These are phyloP conservation scores for Monosporascus sp. DNA, from an alignment of 2,329 filamentous ascomycete genomes.

Conservation along the genomic window DNA sequence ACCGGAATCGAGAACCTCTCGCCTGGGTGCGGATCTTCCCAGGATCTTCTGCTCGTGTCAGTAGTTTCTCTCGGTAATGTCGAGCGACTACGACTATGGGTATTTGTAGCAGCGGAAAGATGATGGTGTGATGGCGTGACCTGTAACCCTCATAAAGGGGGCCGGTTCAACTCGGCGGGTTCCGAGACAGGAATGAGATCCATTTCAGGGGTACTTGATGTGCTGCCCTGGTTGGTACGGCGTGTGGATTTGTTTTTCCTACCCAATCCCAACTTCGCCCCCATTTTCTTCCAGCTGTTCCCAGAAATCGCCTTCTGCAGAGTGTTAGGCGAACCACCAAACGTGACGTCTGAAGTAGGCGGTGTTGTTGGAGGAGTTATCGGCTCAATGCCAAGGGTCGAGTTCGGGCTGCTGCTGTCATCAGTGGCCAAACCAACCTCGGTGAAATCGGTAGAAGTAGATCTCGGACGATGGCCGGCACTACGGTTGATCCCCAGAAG, in stretches of 20 bases:
- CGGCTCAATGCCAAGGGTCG: slow-evolving; percentile 50
- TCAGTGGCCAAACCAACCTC: slow-evolving; percentile 54
- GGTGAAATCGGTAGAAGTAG: slow-evolving; percentile 39
- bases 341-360: slow-evolving; percentile 53
- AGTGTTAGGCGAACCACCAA: slow-evolving; percentile 45
- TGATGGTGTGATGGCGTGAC: slow-evolving; percentile 43
- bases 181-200: slow-evolving; percentile 25
- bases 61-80: slow-evolving; percentile 14
- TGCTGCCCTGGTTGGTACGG: slow-evolving; percentile 37
- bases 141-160: slow-evolving; percentile 53
- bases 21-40: slow-evolving; percentile 44
- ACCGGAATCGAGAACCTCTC: slow-evolving; percentile 30
- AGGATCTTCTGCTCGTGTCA: slow-evolving; percentile 18
- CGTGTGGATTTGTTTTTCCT: slow-evolving; percentile 44
- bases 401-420: slow-evolving; percentile 58
- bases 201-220: slow-evolving; percentile 30
- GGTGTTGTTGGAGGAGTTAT: slow-evolving; percentile 73
- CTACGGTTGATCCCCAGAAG: slow-evolving; percentile 32
- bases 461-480: slow-evolving; percentile 34
- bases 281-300: slow-evolving; percentile 60
- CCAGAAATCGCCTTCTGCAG: slow-evolving; percentile 49
- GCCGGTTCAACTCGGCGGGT: slow-evolving; percentile 22
- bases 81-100: slow-evolving; percentile 14
- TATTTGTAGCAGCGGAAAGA: slow-evolving; percentile 26
- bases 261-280: slow-evolving; percentile 54